Evolutionary conservation across 2,329 filamentous ascomycete genomes (phyloP).

Genomic region (Metarhizium robertsii): DNA sequence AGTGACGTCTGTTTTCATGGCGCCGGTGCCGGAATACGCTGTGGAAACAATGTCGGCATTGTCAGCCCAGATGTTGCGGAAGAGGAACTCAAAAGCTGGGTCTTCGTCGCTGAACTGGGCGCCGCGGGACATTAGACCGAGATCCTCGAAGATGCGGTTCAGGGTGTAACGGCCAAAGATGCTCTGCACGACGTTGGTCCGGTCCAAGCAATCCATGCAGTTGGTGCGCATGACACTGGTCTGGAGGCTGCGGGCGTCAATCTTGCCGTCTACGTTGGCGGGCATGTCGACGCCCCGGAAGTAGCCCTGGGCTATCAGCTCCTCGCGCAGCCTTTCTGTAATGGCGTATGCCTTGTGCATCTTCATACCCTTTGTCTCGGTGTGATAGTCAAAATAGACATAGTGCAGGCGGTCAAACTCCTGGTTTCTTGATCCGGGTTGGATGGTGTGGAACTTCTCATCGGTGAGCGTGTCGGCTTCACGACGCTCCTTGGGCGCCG

Average conservation of each 20-base stretch:
- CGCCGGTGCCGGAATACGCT: constrained; percentile 90
- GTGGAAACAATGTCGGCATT: constrained; percentile 93
- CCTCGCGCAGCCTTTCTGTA: constrained; percentile 70
- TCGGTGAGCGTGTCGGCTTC: constrained; percentile 57
- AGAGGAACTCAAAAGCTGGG: constrained; percentile 73
- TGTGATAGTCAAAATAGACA: constrained; percentile 97
- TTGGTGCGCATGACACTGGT: constrained; percentile 91
- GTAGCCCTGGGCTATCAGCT: constrained; percentile 72
- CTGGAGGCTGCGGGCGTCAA: constrained; percentile 76
- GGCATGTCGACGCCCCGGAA: constrained; percentile 88
- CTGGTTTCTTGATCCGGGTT: constrained; percentile 48
- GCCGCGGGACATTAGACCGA: constrained; percentile 68
- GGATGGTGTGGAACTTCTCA: constrained; percentile 76
- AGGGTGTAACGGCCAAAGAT: constrained; percentile 89
- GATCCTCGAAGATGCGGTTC: constrained; percentile 78
- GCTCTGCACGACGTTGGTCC: constrained; percentile 95
- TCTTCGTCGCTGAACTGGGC: constrained; percentile 71
- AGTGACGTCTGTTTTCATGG: constrained; percentile 96
- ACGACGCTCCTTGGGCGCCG: constrained; percentile 55
- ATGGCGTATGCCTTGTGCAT: constrained; percentile 88
- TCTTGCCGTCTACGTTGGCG: constrained; percentile 54
- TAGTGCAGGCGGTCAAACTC: constrained; percentile 84
- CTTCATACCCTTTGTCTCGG: constrained; percentile 88
- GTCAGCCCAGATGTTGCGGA: constrained; percentile 97
- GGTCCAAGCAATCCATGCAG: constrained; percentile 98